Evolutionary conservation across 2,329 filamentous ascomycete genomes (phyloP), one percentile per base, ranked within the genome.

Genomic region (Trichoderma polysporum): DNA sequence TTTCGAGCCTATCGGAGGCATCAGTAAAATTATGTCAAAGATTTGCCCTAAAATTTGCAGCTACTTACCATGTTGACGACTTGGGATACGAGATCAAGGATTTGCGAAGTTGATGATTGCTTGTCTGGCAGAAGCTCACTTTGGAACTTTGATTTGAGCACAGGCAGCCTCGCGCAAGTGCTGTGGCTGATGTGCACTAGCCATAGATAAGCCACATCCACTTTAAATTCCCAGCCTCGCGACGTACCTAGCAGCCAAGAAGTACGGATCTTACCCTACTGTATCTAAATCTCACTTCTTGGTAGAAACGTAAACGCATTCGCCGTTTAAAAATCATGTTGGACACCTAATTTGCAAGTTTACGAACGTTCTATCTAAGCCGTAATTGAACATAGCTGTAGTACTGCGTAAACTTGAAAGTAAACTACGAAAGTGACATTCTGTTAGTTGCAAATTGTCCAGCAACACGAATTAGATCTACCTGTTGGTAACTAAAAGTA

Each of bases 1-100:
- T 98, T 97, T 77, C 94, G 94, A 76, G 94, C 94, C 94, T 93
- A 19, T 10, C 10, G 22, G 10, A 49, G 73, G 0, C 0, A n/a
- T 29, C 29, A 68, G 73, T 35, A 73, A 68, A 17, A 47, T 31
- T 3, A 4, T 25, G 17, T 1, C 0, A 4, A 17, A 3, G 10
- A 33, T 35, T 9, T 25, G 19, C 2, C n/a, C 6, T 41, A 33
- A 29, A 2, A 10, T 10, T 45, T 22, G 12, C 19, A 17, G 2
- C 19, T 31, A 15, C 70, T 27, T 60, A 75, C 75, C 75, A 76
- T 76, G 66, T 74, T 76, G 70, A 47, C 33, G 35, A 25, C 13
- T 22, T 19, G 25, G 15, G 9, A 39, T 4, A 25, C 31, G 33
- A 8, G 39, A 12, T 22, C 53, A 58, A 49, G 31, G 17, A 22